Evolutionary conservation across 495 filamentous ascomycete genomes (phyloP).

Genomic region (Hypoxylon fragiforme): DNA sequence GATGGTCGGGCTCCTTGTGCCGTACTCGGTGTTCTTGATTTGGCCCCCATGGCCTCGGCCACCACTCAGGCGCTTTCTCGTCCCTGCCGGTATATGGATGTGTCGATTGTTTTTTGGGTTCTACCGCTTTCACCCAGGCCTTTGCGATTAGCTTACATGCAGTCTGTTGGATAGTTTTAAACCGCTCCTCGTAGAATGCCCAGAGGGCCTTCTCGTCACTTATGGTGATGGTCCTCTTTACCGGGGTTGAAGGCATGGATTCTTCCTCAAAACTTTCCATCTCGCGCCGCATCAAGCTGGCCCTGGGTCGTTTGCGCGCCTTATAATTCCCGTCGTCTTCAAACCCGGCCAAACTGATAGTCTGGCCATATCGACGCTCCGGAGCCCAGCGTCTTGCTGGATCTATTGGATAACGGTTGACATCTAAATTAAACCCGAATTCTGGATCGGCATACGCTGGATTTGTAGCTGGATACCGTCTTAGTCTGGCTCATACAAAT

Average conservation of each 20-base stretch:
- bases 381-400: conserved; percentile 14
- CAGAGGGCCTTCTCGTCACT: conserved; percentile 60
- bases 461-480: conserved; percentile 10
- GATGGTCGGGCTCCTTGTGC: conserved; percentile 86
- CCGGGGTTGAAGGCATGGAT: conserved; percentile 17
- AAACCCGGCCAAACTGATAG: conserved; percentile 16
- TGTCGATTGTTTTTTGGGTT: conserved; percentile 82
- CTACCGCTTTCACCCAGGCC: conserved; percentile 79
- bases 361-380: conserved; percentile 13
- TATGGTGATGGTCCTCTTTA: conserved; percentile 53
- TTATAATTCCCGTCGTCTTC: conserved; percentile 36
- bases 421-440: conserved; percentile 20
- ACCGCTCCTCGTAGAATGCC: conserved; percentile 64
- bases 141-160: conserved; percentile 76
- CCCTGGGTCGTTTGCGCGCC: conserved; percentile 43
- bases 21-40: conserved; percentile 45
- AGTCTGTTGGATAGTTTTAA: conserved; percentile 71
- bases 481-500: conserved; percentile 10
- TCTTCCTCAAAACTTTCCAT: conserved; percentile 33
- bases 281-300: conserved; percentile 30
- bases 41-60: conserved; percentile 64
- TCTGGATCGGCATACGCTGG: conserved; percentile 23
- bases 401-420: conserved; percentile 11
- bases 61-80: conserved; percentile 74
- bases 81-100: conserved; percentile 79